Percentiles rank a stretch among this genome's conserved stretches.
These are phyloP conservation scores for Lactuca saligna DNA, from an alignment of 129 eudicot species.

Conservation along the genomic window DNA sequence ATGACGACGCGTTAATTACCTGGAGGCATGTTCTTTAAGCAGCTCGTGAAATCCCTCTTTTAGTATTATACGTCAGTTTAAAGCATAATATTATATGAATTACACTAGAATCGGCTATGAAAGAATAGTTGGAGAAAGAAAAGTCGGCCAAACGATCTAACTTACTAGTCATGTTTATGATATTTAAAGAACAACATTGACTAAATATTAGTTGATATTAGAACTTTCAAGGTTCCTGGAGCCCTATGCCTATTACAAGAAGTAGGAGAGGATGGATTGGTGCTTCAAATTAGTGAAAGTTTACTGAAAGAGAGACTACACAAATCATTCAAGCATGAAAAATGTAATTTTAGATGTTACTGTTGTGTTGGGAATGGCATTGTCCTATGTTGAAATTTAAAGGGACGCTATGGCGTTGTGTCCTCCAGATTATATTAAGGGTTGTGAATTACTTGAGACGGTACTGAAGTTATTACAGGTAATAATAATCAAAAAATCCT, in stretches of 20 bases:
- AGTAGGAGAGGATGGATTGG: constrained; percentile 81
- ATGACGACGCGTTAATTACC: constrained; percentile 74
- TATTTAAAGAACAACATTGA: constrained; percentile 1
- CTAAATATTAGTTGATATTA: not conserved
- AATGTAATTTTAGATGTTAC: too few relatives aligned
- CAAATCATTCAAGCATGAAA: constrained; percentile 91
- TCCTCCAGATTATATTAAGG: constrained; percentile 81
- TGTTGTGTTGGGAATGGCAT: constrained; percentile 88
- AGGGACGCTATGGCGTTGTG: constrained; percentile 86
- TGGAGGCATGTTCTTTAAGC: constrained; percentile 84
- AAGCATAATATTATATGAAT: not conserved
- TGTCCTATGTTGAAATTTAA: constrained; percentile 81
- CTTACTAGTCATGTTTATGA: constrained; percentile 8
- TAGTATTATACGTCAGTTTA: not conserved
- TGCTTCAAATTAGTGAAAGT: constrained; percentile 76
- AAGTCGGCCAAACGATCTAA: not conserved
- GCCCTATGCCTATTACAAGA: constrained; percentile 93
- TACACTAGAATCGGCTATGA: not conserved
- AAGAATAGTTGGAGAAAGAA: not conserved
- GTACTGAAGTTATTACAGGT: constrained; percentile 91
- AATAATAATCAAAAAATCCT: not conserved
- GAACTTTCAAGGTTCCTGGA: constrained; percentile 71
- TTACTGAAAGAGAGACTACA: constrained; percentile 83
- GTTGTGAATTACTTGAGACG: constrained; percentile 81
- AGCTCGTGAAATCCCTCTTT: constrained; percentile 60